Conservation (phyloP, 768 basidiomycete genomes). For the Gloeopeniophorella convolvens region DNA sequence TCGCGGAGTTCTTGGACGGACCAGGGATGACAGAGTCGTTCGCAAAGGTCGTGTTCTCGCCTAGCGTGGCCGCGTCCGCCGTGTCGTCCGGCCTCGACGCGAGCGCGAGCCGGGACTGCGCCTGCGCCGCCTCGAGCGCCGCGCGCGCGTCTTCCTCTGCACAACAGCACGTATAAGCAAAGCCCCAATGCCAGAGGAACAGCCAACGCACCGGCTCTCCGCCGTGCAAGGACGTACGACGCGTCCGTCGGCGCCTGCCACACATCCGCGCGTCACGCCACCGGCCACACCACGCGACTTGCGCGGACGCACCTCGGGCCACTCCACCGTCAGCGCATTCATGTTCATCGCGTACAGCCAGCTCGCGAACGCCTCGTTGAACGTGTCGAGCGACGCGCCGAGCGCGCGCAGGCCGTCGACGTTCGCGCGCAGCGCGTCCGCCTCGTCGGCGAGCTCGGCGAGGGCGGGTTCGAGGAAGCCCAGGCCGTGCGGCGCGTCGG, state of each 20-base stretch:
- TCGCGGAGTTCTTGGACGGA: slow-evolving; percentile 32
- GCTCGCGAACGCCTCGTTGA: slow-evolving; percentile 92
- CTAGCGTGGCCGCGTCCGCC: slow-evolving; percentile 25
- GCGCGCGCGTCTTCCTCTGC: slow-evolving; percentile 56
- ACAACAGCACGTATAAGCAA: no score
- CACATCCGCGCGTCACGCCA: no score
- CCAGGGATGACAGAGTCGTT: slow-evolving; percentile 31
- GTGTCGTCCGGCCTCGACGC: slow-evolving; percentile 30
- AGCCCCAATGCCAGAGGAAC: no score
- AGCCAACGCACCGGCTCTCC: slow-evolving; percentile 47
- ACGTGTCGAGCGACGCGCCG: slow-evolving; percentile 68
- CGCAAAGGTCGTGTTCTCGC: slow-evolving; percentile 33
- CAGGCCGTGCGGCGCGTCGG: slow-evolving; percentile 75
- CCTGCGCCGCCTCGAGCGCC: slow-evolving; percentile 47
- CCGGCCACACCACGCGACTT: no score
- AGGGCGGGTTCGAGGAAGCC: slow-evolving; percentile 82
- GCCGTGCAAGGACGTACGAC: slow-evolving; percentile 46
- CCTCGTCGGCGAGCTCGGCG: slow-evolving; percentile 84
- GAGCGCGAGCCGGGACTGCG: slow-evolving; percentile 30
- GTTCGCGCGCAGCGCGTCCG: slow-evolving; percentile 71
- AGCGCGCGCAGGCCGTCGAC: slow-evolving; percentile 64
- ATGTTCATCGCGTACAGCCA: slow-evolving; percentile 91
- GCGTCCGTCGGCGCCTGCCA: slow-evolving; percentile 24
- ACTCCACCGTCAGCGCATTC: slow-evolving; percentile 92
- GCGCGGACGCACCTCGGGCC: slow-evolving; percentile 65